A percentile compares a stretch with the other conserved stretches of the same genome.
These are phyloP conservation scores for Suillus luteus DNA, from an alignment of 768 basidiomycete species.

Conservation along the genomic window DNA sequence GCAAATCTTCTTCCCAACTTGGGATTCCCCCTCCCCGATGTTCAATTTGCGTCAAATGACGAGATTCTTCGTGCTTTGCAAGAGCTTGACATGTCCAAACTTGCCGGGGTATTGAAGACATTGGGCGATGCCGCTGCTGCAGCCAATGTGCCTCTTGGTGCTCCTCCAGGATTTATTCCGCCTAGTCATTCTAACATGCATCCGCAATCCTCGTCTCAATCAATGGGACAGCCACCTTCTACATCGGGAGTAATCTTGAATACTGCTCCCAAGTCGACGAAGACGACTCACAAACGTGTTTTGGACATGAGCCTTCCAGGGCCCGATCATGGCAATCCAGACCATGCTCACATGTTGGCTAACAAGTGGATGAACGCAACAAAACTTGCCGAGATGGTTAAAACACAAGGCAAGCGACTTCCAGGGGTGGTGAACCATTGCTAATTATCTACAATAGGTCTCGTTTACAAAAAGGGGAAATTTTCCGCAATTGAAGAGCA, in stretches of 20 bases:
- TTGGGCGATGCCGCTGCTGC: slow-evolving; percentile 59
- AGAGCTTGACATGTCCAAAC: slow-evolving; percentile 66
- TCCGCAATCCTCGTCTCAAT: slow-evolving; percentile 34
- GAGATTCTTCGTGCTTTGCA: slow-evolving; percentile 74
- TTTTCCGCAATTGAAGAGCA: slow-evolving; percentile 80
- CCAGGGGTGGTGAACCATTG: neutral
- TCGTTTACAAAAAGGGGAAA: slow-evolving; percentile 88
- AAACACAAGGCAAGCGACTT: slow-evolving; percentile 55
- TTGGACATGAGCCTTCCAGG: slow-evolving; percentile 46
- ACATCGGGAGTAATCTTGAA: slow-evolving; percentile 47
- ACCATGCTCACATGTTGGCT: slow-evolving; percentile 69
- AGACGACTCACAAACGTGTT: slow-evolving; percentile 39
- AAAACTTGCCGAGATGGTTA: slow-evolving; percentile 69
- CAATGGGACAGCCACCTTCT: slow-evolving; percentile 44
- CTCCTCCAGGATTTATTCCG: slow-evolving; percentile 24
- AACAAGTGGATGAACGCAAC: slow-evolving; percentile 77
- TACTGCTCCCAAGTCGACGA: slow-evolving; percentile 37
- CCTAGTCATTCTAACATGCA: slow-evolving; percentile 28
- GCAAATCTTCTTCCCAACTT: slow-evolving; percentile 21
- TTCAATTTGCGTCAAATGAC: slow-evolving; percentile 61
- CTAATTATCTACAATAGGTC: slow-evolving; percentile 44
- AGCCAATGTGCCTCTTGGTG: slow-evolving; percentile 35
- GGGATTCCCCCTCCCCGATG: slow-evolving; percentile 32
- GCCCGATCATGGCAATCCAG: slow-evolving; percentile 45
- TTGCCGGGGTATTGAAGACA: slow-evolving; percentile 65